These are phyloP conservation scores for Tribonema minus DNA, from an alignment of 108 stramenopile genomes.

Conservation along the genomic window DNA sequence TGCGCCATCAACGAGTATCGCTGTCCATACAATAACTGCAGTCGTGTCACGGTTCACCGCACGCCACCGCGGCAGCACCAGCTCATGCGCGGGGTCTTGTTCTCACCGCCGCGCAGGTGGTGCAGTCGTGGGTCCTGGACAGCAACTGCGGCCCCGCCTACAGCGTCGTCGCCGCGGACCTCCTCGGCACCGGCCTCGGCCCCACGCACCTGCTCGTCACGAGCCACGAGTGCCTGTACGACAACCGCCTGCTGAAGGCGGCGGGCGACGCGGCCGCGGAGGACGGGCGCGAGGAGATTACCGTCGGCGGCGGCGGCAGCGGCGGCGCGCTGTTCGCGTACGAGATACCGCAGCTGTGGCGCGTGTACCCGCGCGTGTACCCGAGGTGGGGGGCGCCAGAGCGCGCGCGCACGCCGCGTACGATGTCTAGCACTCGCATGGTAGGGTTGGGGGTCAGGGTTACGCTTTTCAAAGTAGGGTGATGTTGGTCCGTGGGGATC, in stretches of 20 bases:
- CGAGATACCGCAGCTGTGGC: constrained; percentile 62
- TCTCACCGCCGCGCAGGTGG: constrained; percentile 12
- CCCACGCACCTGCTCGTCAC: constrained; percentile 52
- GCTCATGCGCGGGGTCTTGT: too few relatives aligned
- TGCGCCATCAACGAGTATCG: too few relatives aligned
- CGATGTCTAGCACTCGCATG: too few relatives aligned
- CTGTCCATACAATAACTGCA: too few relatives aligned
- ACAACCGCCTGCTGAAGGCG: not conserved
- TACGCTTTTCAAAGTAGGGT: too few relatives aligned
- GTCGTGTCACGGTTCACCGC: too few relatives aligned
- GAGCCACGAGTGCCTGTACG: constrained; percentile 48
- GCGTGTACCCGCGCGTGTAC: not conserved
- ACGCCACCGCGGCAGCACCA: too few relatives aligned
- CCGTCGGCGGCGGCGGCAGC: not conserved
- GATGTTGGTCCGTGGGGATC: too few relatives aligned
- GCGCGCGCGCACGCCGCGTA: constrained; percentile 54
- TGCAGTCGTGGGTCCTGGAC: constrained; percentile 60
- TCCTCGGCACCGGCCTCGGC: constrained; percentile 34
- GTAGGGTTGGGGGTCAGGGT: too few relatives aligned
- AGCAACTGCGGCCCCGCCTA: constrained; percentile 79
- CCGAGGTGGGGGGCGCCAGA: not conserved
- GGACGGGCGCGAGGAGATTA: not conserved
- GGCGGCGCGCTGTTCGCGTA: constrained; percentile 82
- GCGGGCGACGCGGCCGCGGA: not conserved
- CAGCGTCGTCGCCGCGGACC: constrained; percentile 73